Percentiles rank a stretch among this genome's conserved stretches.
These are phyloP conservation scores for Pythium biforme DNA, from an alignment of 352 stramenopile genomes.

Conservation along the genomic window DNA sequence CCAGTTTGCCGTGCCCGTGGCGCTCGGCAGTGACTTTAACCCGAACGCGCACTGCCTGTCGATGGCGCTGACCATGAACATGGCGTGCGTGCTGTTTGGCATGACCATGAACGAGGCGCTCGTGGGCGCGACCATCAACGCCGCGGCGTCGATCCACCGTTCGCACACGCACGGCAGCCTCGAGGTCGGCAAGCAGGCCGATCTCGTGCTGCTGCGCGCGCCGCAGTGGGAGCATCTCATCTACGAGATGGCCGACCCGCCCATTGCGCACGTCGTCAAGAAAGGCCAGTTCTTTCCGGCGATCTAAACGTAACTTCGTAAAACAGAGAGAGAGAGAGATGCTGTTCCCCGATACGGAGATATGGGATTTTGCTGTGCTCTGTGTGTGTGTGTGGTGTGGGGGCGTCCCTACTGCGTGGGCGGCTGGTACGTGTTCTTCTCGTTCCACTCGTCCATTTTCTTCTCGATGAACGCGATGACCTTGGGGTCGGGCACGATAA, in stretches of 20 bases:
- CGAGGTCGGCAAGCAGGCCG: slow-evolving; percentile 72
- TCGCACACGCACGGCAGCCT: slow-evolving; percentile 73
- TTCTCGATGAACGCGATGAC: slow-evolving; percentile 85
- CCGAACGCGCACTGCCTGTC: slow-evolving; percentile 85
- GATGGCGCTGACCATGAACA: slow-evolving; percentile 88
- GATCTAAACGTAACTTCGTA: neutral
- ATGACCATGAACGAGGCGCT: slow-evolving; percentile 88
- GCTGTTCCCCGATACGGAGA: no score
- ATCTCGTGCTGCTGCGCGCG: slow-evolving; percentile 66
- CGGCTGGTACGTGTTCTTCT: slow-evolving; percentile 86
- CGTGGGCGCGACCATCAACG: slow-evolving; percentile 81
- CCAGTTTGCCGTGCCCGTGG: slow-evolving; percentile 53
- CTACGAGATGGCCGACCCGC: slow-evolving; percentile 83
- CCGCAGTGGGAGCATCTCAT: slow-evolving; percentile 83
- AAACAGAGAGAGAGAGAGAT: neutral
- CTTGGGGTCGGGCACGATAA: slow-evolving; percentile 83
- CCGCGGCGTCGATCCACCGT: slow-evolving; percentile 75
- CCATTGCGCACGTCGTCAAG: slow-evolving; percentile 80
- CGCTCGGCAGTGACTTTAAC: slow-evolving; percentile 84
- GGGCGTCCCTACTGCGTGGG: slow-evolving; percentile 45
- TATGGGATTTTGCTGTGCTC: no score
- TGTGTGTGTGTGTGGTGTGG: no score
- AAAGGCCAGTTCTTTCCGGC: slow-evolving; percentile 38
- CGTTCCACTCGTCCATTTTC: slow-evolving; percentile 90
- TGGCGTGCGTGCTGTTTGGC: slow-evolving; percentile 77